Evolutionary conservation across 73 alveolate genomes (phyloP), one percentile per base, ranked within the genome.

Genomic region (Paramecium pentaurelia): DNA sequence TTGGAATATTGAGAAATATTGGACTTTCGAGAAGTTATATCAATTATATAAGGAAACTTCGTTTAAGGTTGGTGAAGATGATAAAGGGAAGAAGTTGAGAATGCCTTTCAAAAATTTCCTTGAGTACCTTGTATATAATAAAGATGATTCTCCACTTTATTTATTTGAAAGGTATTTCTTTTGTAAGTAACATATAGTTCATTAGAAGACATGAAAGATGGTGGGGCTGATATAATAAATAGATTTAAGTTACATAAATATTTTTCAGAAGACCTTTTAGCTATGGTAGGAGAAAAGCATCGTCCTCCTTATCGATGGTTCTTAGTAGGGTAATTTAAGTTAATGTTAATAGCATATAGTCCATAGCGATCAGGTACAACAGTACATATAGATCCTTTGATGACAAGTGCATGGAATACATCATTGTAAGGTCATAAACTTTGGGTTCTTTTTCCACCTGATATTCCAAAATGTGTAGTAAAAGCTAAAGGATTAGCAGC

Each of bases 261-360:
- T 73, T 96, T 96, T 93, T 32, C 86, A 49, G 93, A 93, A 44
- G 97, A 96, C 37, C 58, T 86, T 32, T 92, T 95, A 44, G 18
- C 93, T 1, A 45, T 45, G 36, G 88, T 89, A 6, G 95, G 95
- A 8, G 96, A 94, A 28, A 93, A 92, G 60, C 92, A 92, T n/a
- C 92, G 97, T 80, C 99, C 99, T 60, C 99, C 99, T 11, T 96
- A 91, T 71, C 59, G 99, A 88, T 96, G 99, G 99, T 95, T 96
- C 91, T 92, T 96, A 18, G 95, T 96, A 4, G 99, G 99, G 91
- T 80, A 80, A 22, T 80, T 47, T 18, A 54, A 18, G 60, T 18
- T 27, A 40, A 80, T 37, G 37, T n/a, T 73, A 80, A 80, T 45
- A 45, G 34, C 22, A 16, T 22, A 54, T 22, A 80, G 91, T 4